phyloP scores from a whole-genome alignment of 805 yeast genomes.

The Wickerhamomyces alni region DNA sequence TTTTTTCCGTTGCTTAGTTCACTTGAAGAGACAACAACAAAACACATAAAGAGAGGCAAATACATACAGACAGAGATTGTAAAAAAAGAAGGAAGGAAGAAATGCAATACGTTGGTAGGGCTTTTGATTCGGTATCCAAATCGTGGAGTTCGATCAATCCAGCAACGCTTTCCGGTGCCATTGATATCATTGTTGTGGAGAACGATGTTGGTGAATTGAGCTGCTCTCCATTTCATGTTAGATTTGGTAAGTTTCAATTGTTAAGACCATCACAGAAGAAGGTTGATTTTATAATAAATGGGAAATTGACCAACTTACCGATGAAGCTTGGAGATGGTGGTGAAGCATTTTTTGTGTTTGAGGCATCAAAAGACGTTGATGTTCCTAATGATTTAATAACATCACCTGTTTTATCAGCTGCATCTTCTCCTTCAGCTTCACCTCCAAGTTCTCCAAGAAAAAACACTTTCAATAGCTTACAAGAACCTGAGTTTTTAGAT shows the following conservation, averaged over 20 bases:
- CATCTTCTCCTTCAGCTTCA: constrained; percentile 15
- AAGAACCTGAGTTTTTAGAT: constrained; percentile 48
- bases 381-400: constrained; percentile 69
- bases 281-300: constrained; percentile 85
- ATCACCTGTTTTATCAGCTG: constrained; percentile 23
- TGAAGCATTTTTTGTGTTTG: constrained; percentile 95
- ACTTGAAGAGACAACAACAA: no score
- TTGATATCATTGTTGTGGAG: constrained; percentile 92
- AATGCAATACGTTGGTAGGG: constrained; percentile 97
- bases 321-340: constrained; percentile 98
- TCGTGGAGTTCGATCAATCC: constrained; percentile 98
- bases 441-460: constrained; percentile 21
- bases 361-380: constrained; percentile 51
- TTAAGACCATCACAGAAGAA: constrained; percentile 93
- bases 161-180: constrained; percentile 93
- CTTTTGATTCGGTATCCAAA: constrained; percentile 89
- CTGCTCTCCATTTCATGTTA: constrained; percentile 94
- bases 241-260: constrained; percentile 92
- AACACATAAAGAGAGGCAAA: no score
- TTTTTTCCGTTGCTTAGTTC: no score
- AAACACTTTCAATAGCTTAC: constrained; percentile 13
- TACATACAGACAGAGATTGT: no score
- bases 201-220: constrained; percentile 72
- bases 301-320: constrained; percentile 70
- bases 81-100: no score